Percentiles rank a stretch among this genome's conserved stretches.
Evolutionary conservation across 768 basidiomycete genomes (phyloP).

Genomic region (Trametes punicea): DNA sequence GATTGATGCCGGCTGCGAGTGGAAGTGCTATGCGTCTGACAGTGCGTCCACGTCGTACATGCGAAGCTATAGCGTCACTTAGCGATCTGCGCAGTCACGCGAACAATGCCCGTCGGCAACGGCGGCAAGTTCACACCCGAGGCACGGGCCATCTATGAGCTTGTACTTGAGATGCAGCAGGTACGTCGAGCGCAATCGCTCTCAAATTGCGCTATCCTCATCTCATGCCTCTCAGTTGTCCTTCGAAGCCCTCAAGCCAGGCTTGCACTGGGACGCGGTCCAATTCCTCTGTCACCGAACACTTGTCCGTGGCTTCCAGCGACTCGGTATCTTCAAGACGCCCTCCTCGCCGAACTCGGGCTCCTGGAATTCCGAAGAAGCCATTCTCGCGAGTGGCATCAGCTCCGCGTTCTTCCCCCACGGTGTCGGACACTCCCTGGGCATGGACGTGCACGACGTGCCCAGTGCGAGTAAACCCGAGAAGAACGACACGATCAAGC

Average conservation of each 20-base stretch:
- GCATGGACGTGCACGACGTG: conserved; percentile 93
- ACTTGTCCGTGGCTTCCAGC: conserved; percentile 78
- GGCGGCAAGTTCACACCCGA: conserved; percentile 84
- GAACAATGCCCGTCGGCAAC: conserved; percentile 92
- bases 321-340: conserved; percentile 79
- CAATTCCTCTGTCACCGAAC: conserved; percentile 81
- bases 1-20: conserved; percentile 96
- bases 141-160: conserved; percentile 77
- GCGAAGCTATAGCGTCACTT: conserved; percentile 6
- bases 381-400: conserved; percentile 72
- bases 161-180: conserved; percentile 90
- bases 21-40: conserved; percentile 63
- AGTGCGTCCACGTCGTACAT: conserved; percentile 35
- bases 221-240: conserved; percentile 47
- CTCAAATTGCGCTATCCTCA: neutral
- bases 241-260: conserved; percentile 66
- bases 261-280: conserved; percentile 86
- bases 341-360: conserved; percentile 46
- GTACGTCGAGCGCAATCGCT: conserved; percentile 34
- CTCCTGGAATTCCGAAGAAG: conserved; percentile 59
- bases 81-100: conserved; percentile 38
- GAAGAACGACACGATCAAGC: conserved; percentile 49
- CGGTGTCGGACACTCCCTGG: conserved; percentile 86
- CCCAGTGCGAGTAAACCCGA: conserved; percentile 77
- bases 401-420: conserved; percentile 93